Conservation (phyloP, 768 basidiomycete species). For the Pseudohyphozyma bogoriensis region DNA sequence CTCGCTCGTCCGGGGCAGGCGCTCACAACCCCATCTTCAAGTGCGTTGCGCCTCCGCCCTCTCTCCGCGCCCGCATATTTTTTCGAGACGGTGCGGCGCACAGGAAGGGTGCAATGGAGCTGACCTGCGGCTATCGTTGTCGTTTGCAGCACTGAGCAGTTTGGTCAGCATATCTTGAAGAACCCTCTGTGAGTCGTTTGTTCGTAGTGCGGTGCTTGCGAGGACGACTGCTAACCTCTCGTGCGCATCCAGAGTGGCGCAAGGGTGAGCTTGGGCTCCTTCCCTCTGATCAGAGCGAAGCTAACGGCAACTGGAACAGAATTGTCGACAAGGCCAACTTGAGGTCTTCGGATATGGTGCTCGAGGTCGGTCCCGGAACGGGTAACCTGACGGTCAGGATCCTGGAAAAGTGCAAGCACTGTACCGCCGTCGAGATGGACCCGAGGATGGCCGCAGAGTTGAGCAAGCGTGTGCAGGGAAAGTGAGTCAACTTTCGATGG, state of each 20-base stretch:
- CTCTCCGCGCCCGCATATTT: background rate
- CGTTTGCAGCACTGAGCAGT: slow-evolving; percentile 43
- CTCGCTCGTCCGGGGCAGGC: slow-evolving; percentile 11
- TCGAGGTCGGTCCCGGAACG: slow-evolving; percentile 96
- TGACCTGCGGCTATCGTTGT: background rate
- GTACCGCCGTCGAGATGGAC: slow-evolving; percentile 93
- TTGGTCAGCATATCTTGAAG: slow-evolving; percentile 96
- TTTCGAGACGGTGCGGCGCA: too few relatives aligned
- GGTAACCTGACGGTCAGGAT: slow-evolving; percentile 93
- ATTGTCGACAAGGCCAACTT: slow-evolving; percentile 61
- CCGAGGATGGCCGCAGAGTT: slow-evolving; percentile 98
- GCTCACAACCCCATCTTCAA: slow-evolving; percentile 31
- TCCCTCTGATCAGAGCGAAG: too few relatives aligned
- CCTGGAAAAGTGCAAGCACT: slow-evolving; percentile 81
- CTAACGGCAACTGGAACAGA: slow-evolving; percentile 12
- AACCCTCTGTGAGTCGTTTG: slow-evolving; percentile 48
- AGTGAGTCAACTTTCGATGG: slow-evolving; percentile 51
- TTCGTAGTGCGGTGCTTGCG: background rate
- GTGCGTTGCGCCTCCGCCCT: background rate
- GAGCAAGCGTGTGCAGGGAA: slow-evolving; percentile 93
- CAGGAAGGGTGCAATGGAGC: background rate
- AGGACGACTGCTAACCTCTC: background rate
- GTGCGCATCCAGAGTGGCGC: slow-evolving; percentile 51
- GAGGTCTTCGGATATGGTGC: slow-evolving; percentile 84
- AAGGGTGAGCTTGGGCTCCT: slow-evolving; percentile 50